Evolutionary conservation across 2,329 filamentous ascomycete genomes (phyloP), one percentile per base, ranked within the genome.

Genomic region (Phoma sp.): DNA sequence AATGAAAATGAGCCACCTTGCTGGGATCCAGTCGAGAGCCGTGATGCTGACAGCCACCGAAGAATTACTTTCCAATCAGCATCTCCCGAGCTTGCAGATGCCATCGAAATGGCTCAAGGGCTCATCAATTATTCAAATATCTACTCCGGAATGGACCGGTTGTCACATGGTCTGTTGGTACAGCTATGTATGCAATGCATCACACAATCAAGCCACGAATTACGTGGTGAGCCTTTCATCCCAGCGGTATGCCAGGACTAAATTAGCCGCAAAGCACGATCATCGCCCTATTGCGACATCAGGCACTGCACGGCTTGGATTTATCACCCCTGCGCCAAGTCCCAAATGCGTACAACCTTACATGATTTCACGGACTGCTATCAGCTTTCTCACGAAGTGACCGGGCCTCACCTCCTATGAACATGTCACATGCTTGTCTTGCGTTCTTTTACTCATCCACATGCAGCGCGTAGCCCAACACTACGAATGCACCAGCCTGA

Each of bases 1-100:
- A 63, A 67, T 65, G 58, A 67, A 68, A 53, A 69, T 55, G 57
- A 68, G 63, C 62, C 64, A 69, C 59, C 49, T 50, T 50, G 51
- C 25, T 35, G 51, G 51, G 36, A 19, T 12, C 25, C 24, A 32
- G 22, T 21, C 6, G 21, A 21, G 32, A 21, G 19, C 39, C 22
- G 55, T 51, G 46, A 43, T 41, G 44, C 22, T 31, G 31, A 36
- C 32, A 37, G 32, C 15, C 15, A 6, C 8, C 31, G 32, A n/a
- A 9, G 24, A 25, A 33, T 10, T 35, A 2, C n/a, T n/a, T 15
- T 25, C 31, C 22, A 29, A 8, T 15, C 9, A 35, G 32, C 32
- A n/a, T 33, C 31, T 9, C 32, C n/a, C 15, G 15, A 35, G 32
- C 10, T 9, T 9, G n/a, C n/a, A 17, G 2, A 38, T 21, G 24